Conservation (phyloP, 352 stramenopile species). For the Globisporangium middletonii region DNA sequence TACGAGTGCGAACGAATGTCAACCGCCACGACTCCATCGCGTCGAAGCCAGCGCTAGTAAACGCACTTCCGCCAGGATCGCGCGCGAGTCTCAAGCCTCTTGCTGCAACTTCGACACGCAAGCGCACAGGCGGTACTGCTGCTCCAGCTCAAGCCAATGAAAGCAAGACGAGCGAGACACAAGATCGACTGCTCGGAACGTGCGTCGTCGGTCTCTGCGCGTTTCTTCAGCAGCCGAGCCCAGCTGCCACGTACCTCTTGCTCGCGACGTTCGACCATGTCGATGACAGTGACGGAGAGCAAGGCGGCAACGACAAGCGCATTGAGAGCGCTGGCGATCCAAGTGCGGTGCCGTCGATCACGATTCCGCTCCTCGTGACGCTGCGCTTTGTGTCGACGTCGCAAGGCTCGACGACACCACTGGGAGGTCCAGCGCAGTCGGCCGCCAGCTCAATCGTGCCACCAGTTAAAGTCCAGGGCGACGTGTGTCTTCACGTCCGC, state of each 20-base stretch:
- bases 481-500: slow-evolving; percentile 6
- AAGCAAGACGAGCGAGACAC: too few relatives aligned
- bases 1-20: background rate
- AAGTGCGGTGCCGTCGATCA: background rate
- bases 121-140: background rate
- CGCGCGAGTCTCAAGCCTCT: background rate
- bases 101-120: background rate
- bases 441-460: background rate
- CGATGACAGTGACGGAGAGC: background rate
- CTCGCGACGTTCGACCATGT: background rate
- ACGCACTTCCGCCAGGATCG: too few relatives aligned
- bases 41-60: background rate
- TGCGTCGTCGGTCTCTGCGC: slow-evolving; percentile 5
- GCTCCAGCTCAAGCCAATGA: too few relatives aligned
- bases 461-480: background rate
- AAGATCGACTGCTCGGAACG: background rate
- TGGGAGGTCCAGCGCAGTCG: too few relatives aligned
- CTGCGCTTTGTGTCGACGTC: background rate
- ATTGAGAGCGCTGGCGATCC: background rate
- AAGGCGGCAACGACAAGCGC: background rate
- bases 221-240: slow-evolving; percentile 1
- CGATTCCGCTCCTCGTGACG: slow-evolving; percentile 6
- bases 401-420: background rate
- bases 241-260: background rate
- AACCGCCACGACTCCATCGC: background rate